Percentiles rank a stretch among this genome's conserved stretches.
Evolutionary conservation across 805 yeast species (phyloP).

Genomic region (Saccharomyces kudriavzevii): DNA sequence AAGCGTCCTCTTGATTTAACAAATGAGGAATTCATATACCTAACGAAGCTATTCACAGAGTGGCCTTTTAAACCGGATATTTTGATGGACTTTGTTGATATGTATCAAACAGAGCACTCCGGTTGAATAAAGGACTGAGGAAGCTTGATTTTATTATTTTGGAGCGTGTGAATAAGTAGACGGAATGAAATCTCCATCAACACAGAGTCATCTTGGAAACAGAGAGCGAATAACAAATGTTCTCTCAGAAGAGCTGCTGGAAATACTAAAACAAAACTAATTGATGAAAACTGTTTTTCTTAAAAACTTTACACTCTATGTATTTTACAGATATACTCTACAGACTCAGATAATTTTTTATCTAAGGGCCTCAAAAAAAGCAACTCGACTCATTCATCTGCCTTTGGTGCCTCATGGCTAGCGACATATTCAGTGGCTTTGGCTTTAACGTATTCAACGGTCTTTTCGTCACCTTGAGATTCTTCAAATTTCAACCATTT

Average conservation of each 20-base stretch:
- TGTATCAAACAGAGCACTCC: constrained; percentile 11
- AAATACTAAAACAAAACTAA: neutral
- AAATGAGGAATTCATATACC: constrained; percentile 42
- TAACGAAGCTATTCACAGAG: constrained; percentile 45
- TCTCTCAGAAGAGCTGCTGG: neutral
- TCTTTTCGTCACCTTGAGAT: constrained; percentile 54
- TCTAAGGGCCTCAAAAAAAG: neutral
- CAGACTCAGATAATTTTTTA: neutral
- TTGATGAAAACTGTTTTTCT: neutral
- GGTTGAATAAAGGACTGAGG: neutral
- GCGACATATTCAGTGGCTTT: constrained; percentile 75
- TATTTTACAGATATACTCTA: neutral
- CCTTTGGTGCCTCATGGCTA: constrained; percentile 11
- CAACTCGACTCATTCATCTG: neutral
- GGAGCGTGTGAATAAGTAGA: constrained; percentile 11
- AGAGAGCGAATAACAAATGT: neutral
- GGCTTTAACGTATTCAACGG: constrained; percentile 78
- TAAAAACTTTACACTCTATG: neutral
- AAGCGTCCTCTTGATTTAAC: constrained; percentile 43
- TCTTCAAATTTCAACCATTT: constrained; percentile 86
- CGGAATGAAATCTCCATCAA: neutral
- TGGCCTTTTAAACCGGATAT: constrained; percentile 86
- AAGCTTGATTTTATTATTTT: neutral
- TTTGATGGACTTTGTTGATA: constrained; percentile 37
- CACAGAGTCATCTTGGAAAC: constrained; percentile 4